Percentiles rank a stretch among this genome's conserved stretches.
Evolutionary conservation across 1,139 yeast species (phyloP).

Genomic region (Insectozyma bohioensis): DNA sequence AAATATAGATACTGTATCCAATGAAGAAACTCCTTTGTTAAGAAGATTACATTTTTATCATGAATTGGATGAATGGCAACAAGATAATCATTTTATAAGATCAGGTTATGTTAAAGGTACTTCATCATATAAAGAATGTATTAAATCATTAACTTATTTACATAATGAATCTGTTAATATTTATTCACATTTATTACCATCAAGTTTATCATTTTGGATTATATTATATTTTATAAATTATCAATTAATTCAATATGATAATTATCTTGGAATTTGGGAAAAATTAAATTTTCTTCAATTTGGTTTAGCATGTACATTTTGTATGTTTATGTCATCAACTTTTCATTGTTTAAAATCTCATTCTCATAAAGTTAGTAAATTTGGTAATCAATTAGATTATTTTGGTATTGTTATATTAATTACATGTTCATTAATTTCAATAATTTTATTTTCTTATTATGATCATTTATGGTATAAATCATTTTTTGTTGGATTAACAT

Average conservation of each 20-base stretch:
- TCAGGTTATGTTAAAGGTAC: constrained; percentile 79
- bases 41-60: constrained; percentile 27
- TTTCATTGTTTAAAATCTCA: constrained; percentile 82
- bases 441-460: constrained; percentile 64
- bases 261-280: constrained; percentile 43
- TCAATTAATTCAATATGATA: constrained; percentile 38
- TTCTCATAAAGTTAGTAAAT: constrained; percentile 55
- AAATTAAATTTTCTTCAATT: constrained; percentile 38
- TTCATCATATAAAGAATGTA: constrained; percentile 48
- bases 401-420: constrained; percentile 81
- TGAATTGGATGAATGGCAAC: constrained; percentile 77
- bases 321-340: constrained; percentile 71
- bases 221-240: constrained; percentile 26
- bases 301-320: constrained; percentile 44
- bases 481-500: constrained; percentile 49
- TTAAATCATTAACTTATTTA: constrained; percentile 59
- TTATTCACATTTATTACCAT: constrained; percentile 77
- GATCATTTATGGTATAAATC: constrained; percentile 46
- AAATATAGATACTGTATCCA: not conserved
- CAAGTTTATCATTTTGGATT: constrained; percentile 35
- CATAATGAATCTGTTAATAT: constrained; percentile 88
- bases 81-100: constrained; percentile 75
- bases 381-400: constrained; percentile 84
- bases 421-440: constrained; percentile 70
- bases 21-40: constrained; percentile 4